Evolutionary conservation across 805 yeast species (phyloP), one percentile per base, ranked within the genome.

Genomic region (Millerozyma miso): DNA sequence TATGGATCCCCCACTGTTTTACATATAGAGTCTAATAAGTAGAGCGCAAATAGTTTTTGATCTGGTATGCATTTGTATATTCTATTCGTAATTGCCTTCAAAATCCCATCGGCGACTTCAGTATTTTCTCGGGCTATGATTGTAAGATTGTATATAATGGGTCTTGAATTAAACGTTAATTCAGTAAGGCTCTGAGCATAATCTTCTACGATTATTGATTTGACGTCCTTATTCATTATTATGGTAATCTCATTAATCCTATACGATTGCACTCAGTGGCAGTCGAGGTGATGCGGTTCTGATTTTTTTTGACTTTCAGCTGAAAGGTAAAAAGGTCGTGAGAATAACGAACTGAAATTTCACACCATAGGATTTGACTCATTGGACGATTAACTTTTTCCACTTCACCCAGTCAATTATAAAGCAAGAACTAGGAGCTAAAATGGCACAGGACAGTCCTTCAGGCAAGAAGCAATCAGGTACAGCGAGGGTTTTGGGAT

Each of bases 1-100:
- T 91, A 93, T 1, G 98, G 97, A 47, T 82, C 76, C 6, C 97
- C 97, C 26, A 88, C 83, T 55, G 83, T 87, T 62, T 93, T 93
- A 65, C 91, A 85, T 38, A 93, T 85, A 14, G 97, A 89, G 62
- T 93, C 98, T 43, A 93, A 65, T 37, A 91, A 73, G 58, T 91
- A 93, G 46, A 93, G 73, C 3, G 93, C 81, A 53, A 79, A 93
- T 38, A 93, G 73, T 63, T 93, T 93, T 50, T 87, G 90, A 10
- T 78, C 75, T 1, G 97, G 97, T 2, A 86, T 77, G 55, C 93
- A 77, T 60, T 79, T 83, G 50, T 76, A 74, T 38, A 91, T 81
- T 60, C 96, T 77, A 40, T 73, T 73, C 51, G 83, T 88, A 42
- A 93, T 78, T 13, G 89, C 87, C 41, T 78, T 77, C 14, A 86